Percentiles rank a stretch among this genome's conserved stretches.
phyloP scores from a whole-genome alignment of 768 basidiomycete species.

The Coprinopsis sp. region DNA sequence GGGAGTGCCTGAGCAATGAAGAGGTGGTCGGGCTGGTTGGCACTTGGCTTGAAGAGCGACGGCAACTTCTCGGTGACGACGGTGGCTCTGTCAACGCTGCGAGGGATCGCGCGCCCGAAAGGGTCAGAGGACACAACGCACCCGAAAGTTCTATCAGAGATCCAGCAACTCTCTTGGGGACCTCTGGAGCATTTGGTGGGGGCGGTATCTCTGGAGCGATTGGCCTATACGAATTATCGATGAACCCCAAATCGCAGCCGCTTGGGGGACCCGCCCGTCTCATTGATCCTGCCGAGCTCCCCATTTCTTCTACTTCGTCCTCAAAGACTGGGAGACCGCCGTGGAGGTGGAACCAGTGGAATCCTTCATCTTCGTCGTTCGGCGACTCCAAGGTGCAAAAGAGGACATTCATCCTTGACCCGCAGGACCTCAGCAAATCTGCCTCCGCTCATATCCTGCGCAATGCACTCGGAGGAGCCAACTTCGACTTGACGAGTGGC shows the following conservation, averaged over 20 bases:
- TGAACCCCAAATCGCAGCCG: no score
- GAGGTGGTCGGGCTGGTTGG: conserved; percentile 54
- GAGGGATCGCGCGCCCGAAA: neutral
- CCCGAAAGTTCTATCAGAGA: neutral
- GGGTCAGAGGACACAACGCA: neutral
- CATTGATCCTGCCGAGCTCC: neutral
- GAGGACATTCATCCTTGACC: neutral
- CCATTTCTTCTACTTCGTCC: neutral
- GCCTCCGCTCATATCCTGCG: conserved; percentile 37
- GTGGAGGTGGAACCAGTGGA: neutral
- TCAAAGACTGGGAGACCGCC: neutral
- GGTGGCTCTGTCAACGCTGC: neutral
- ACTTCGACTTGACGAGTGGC: conserved; percentile 35
- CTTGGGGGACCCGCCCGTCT: no score
- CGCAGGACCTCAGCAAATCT: neutral
- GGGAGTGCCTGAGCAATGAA: conserved; percentile 49
- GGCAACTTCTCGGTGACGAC: conserved; percentile 2
- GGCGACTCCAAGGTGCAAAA: neutral
- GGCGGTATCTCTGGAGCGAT: neutral
- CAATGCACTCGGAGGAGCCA: conserved; percentile 52
- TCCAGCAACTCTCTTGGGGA: no score
- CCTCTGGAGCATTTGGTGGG: neutral
- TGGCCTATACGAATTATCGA: neutral
- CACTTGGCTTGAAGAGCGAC: conserved; percentile 32
- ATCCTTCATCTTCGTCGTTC: neutral